Evolutionary conservation across 2,329 filamentous ascomycete genomes (phyloP).

Genomic region (Colletotrichum salicis): DNA sequence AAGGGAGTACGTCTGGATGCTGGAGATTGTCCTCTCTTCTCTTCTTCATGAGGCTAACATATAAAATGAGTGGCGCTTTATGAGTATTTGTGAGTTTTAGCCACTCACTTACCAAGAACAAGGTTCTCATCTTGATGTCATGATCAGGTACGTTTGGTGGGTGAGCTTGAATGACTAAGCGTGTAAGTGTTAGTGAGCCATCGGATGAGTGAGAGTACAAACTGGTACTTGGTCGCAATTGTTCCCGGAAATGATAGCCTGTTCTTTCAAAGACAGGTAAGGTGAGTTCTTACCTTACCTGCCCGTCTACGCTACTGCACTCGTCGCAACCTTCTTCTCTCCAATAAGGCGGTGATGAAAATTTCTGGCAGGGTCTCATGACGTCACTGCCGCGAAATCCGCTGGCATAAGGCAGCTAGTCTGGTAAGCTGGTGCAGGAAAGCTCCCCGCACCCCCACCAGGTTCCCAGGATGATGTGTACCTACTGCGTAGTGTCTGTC

Average conservation of each 20-base stretch:
- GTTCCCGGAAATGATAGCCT: slow-evolving; percentile 7
- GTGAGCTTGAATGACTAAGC: neutral
- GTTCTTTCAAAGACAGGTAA: neutral
- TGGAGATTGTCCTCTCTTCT: neutral
- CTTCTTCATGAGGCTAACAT: neutral
- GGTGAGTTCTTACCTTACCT: no score
- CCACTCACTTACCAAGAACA: neutral
- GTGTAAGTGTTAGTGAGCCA: neutral
- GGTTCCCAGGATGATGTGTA: neutral
- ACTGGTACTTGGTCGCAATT: neutral
- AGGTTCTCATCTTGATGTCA: neutral
- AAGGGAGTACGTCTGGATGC: neutral
- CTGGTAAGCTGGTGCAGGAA: slow-evolving; percentile 1
- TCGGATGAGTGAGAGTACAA: neutral
- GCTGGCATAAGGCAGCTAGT: neutral
- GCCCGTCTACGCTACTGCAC: no score
- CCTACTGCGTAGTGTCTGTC: neutral
- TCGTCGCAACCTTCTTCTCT: neutral
- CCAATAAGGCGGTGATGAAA: neutral
- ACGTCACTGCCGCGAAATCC: neutral
- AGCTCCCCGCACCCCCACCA: neutral
- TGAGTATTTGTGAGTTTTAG: neutral
- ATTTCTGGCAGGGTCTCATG: neutral
- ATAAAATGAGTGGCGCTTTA: neutral
- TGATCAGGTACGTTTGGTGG: neutral